These are phyloP conservation scores for Phytophthora agathidicida DNA, from an alignment of 352 stramenopile species.

Conservation along the genomic window DNA sequence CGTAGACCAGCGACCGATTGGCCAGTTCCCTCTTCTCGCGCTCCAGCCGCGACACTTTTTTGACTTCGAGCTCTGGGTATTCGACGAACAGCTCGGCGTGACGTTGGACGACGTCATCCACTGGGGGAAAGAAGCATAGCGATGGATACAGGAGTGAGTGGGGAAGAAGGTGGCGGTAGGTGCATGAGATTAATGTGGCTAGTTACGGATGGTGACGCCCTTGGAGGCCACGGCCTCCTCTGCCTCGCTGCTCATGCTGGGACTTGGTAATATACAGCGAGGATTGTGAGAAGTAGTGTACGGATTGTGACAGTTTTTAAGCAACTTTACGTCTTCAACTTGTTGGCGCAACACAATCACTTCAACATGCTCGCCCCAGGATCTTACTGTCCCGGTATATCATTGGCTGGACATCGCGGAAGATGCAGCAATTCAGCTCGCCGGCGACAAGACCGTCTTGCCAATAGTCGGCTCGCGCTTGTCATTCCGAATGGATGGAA, in stretches of 20 bases:
- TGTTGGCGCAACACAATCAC: conserved; percentile 3
- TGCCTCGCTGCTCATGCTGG: conserved; percentile 1
- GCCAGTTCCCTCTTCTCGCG: conserved; percentile 68
- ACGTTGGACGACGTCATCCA: conserved; percentile 44
- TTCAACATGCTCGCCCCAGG: no score
- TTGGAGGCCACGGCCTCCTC: conserved; percentile 26
- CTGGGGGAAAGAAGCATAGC: conserved; percentile 23
- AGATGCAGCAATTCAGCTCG: no score
- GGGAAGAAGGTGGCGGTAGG: background rate
- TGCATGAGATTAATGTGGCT: background rate
- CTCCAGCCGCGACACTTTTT: conserved; percentile 67
- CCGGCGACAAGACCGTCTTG: no score
- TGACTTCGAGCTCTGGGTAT: conserved; percentile 52
- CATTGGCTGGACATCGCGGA: no score
- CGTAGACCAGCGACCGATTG: conserved; percentile 70
- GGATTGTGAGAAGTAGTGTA: background rate
- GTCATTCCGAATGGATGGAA: no score
- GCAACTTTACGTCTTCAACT: conserved; percentile 9
- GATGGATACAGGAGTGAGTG: conserved; percentile 2
- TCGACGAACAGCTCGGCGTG: conserved; percentile 59
- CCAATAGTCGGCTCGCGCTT: no score
- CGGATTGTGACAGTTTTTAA: background rate
- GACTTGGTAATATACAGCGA: conserved; percentile 3
- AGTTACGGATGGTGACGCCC: conserved; percentile 26
- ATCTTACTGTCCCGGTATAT: no score